Percentiles rank a stretch among this genome's conserved stretches.
These are phyloP conservation scores for Huntiella decipiens DNA, from an alignment of 2,329 filamentous ascomycete species.

Conservation along the genomic window DNA sequence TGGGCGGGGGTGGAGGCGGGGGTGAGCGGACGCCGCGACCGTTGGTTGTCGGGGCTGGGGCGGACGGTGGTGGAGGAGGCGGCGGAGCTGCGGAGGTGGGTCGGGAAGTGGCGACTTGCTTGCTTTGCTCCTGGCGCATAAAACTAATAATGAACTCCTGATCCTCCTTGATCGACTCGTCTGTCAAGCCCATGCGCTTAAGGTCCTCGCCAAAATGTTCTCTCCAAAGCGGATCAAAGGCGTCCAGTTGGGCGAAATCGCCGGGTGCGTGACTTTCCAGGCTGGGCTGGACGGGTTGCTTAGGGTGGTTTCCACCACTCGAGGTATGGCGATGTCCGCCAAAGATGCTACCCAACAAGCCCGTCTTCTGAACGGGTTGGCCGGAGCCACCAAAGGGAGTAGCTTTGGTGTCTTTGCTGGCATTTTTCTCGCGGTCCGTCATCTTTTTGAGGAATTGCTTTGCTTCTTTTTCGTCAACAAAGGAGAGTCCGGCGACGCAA, in stretches of 20 bases:
- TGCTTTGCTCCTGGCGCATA: constrained; percentile 36
- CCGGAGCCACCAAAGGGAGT: constrained; percentile 50
- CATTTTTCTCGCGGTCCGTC: constrained; percentile 88
- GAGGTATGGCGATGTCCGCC: constrained; percentile 40
- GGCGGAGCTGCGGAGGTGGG: constrained; percentile 11
- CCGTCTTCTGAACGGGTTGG: constrained; percentile 22
- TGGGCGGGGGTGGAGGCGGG: constrained; percentile 17
- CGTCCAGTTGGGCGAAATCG: constrained; percentile 44
- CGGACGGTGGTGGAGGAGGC: constrained; percentile 10
- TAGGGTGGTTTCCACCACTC: constrained; percentile 37
- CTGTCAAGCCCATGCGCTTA: constrained; percentile 41
- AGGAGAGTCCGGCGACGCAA: constrained; percentile 75
- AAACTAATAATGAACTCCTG: constrained; percentile 51
- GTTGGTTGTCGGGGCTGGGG: constrained; percentile 12
- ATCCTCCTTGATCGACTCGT: constrained; percentile 48
- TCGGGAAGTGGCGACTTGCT: constrained; percentile 16
- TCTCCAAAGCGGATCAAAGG: constrained; percentile 45
- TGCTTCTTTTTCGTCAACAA: constrained; percentile 93
- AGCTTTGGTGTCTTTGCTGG: constrained; percentile 65
- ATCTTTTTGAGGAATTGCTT: constrained; percentile 96
- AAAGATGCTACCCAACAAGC: constrained; percentile 41
- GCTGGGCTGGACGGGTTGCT: constrained; percentile 20
- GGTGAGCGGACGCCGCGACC: constrained; percentile 16
- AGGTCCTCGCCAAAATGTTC: constrained; percentile 47
- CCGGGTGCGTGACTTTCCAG: constrained; percentile 21